phyloP scores from a whole-genome alignment of 495 filamentous ascomycete species.

The Collariella sp. region DNA sequence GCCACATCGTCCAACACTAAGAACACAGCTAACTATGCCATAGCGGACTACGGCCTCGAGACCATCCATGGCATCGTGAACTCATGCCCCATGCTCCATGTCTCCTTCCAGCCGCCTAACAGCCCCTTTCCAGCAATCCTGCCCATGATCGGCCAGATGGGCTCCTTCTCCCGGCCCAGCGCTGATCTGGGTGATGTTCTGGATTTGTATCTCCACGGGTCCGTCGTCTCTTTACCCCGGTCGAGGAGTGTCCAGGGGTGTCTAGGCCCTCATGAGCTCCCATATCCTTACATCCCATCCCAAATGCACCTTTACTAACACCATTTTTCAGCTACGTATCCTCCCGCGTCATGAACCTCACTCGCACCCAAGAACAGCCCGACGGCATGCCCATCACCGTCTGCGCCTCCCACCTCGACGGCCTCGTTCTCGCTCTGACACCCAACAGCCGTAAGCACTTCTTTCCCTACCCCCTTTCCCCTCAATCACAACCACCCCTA shows the following conservation, averaged over 20 bases:
- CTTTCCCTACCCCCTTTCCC: neutral
- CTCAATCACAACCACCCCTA: neutral
- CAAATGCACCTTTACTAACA: neutral
- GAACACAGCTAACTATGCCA: neutral
- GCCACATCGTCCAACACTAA: neutral
- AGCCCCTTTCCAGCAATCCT: constrained; percentile 69
- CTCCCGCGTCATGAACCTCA: constrained; percentile 65
- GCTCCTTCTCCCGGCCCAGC: constrained; percentile 56
- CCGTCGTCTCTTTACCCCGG: neutral
- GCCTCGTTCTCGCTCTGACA: constrained; percentile 65
- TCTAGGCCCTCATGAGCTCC: too few species aligned
- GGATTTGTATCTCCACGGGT: constrained; percentile 79
- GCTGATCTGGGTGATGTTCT: constrained; percentile 54
- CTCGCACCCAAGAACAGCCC: constrained; percentile 27
- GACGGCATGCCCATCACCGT: constrained; percentile 56
- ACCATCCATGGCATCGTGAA: constrained; percentile 80
- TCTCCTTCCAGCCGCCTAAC: constrained; percentile 62
- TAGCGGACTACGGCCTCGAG: constrained; percentile 65
- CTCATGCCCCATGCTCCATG: constrained; percentile 64
- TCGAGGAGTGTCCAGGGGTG: neutral
- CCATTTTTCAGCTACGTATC: constrained; percentile 50
- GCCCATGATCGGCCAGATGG: constrained; percentile 86
- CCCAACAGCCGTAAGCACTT: constrained; percentile 41
- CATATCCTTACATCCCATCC: neutral
- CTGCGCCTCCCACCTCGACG: constrained; percentile 57